Conservation (phyloP, 106 monocot genomes). For the Platanthera guangdongensis region DNA sequence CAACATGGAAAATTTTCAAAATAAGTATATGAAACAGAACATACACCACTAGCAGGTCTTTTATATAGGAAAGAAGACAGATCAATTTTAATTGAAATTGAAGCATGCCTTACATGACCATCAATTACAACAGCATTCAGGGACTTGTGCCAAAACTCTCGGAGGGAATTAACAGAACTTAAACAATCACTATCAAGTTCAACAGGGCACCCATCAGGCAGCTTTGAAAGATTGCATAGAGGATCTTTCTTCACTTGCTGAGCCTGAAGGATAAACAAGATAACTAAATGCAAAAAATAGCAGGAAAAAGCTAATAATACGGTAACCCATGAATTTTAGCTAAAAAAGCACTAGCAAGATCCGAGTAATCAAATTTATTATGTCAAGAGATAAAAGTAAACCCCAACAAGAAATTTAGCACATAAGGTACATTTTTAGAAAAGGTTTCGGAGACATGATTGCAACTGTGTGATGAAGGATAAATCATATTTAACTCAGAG, state of each 20-base stretch:
- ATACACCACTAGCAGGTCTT: neutral
- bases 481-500: neutral
- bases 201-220: conserved; percentile 47
- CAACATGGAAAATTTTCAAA: neutral
- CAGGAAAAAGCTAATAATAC: neutral
- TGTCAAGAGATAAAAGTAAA: neutral
- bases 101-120: conserved; percentile 47
- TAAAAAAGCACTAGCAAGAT: neutral
- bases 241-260: conserved; percentile 23
- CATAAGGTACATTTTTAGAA: neutral
- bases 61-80: neutral
- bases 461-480: neutral
- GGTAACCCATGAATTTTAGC: neutral
- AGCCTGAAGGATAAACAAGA: conserved; percentile 19
- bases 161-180: conserved; percentile 46
- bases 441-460: neutral
- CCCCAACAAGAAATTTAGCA: neutral
- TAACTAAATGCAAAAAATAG: neutral
- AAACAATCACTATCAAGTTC: conserved; percentile 44
- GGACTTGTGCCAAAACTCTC: conserved; percentile 68
- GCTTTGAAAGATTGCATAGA: conserved; percentile 28
- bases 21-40: neutral
- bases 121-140: conserved; percentile 51
- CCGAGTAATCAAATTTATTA: neutral
- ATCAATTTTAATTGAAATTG: neutral